Evolutionary conservation across 2,329 filamentous ascomycete genomes (phyloP).

Genomic region (Ceratocystis papillata): DNA sequence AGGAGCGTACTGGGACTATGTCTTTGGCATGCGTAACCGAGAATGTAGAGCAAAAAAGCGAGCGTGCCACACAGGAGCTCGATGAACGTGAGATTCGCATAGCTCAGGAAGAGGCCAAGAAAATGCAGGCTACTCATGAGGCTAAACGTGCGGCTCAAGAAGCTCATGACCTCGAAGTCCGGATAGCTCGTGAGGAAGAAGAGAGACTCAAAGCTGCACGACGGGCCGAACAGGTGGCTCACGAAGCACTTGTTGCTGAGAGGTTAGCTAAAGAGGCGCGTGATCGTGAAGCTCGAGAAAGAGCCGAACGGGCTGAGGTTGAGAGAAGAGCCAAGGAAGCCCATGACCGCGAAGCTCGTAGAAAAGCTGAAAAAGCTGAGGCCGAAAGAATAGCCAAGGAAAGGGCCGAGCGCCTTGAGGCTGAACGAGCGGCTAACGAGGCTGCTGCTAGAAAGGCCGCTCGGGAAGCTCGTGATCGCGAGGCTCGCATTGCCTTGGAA

Average conservation of each 20-base stretch:
- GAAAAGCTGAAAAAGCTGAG: neutral
- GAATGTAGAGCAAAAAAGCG: neutral
- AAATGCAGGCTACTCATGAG: neutral
- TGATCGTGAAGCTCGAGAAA: neutral
- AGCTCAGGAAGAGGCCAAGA: neutral
- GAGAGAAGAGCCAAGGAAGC: neutral
- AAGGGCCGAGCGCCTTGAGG: neutral
- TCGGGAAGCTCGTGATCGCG: conserved; percentile 36
- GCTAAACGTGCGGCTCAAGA: conserved; percentile 2
- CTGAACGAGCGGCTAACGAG: neutral
- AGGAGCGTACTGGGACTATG: too few relatives aligned
- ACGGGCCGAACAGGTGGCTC: neutral
- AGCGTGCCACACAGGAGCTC: neutral
- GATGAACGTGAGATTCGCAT: neutral
- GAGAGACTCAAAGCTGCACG: neutral
- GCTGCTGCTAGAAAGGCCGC: neutral
- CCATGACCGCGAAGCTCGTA: too few relatives aligned
- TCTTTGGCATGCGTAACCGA: neutral
- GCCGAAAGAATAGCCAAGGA: neutral
- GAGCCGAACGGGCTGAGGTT: neutral
- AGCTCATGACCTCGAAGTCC: neutral
- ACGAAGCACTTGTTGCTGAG: neutral
- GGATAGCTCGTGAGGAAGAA: neutral
- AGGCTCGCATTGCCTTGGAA: conserved; percentile 27
- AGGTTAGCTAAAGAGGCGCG: neutral